phyloP scores from a whole-genome alignment of 2,329 filamentous ascomycete genomes.

The Hymenotorrendiella dingleyae region DNA sequence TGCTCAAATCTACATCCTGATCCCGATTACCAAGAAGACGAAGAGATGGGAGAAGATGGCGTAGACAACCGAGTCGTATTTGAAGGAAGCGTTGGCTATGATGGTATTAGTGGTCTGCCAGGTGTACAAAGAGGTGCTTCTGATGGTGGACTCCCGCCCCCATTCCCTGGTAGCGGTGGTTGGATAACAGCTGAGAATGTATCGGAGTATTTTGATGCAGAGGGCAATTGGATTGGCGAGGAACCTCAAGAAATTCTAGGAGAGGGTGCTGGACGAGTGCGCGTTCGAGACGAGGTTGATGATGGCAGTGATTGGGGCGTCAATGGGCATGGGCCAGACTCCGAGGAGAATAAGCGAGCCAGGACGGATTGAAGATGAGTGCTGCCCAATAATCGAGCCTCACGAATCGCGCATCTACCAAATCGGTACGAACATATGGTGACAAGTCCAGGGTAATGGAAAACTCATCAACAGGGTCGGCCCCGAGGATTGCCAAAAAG shows the following conservation, averaged over 20 bases:
- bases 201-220: constrained; percentile 72
- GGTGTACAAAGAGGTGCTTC: constrained; percentile 46
- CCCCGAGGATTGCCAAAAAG: too few species aligned
- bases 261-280: constrained; percentile 57
- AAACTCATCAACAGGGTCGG: too few species aligned
- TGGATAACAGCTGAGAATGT: constrained; percentile 95
- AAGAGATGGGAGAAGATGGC: constrained; percentile 47
- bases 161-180: constrained; percentile 66
- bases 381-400: too few species aligned
- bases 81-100: constrained; percentile 43
- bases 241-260: constrained; percentile 44
- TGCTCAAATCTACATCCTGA: constrained; percentile 76
- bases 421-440: too few species aligned
- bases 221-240: constrained; percentile 68
- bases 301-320: constrained; percentile 36
- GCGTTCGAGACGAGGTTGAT: constrained; percentile 48
- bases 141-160: constrained; percentile 53
- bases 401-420: too few species aligned
- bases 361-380: constrained; percentile 39
- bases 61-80: constrained; percentile 51
- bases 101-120: constrained; percentile 50
- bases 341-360: constrained; percentile 42
- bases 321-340: constrained; percentile 37
- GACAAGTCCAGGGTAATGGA: too few species aligned
- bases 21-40: constrained; percentile 46